Base-by-base conservation (phyloP, 768 basidiomycete genomes). In the Dictyophora rubrovolvata region DNA sequence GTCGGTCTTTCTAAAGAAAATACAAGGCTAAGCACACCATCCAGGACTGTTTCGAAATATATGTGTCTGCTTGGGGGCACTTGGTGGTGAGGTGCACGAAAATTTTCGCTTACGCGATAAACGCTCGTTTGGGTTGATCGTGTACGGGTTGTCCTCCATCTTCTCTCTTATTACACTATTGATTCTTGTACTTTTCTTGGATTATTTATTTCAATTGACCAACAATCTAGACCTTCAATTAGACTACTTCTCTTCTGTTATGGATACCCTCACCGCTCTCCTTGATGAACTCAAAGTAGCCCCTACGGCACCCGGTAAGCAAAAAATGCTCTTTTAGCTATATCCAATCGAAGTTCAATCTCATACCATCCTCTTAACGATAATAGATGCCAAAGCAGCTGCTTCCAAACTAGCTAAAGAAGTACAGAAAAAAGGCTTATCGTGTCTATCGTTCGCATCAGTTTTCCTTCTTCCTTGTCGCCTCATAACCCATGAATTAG, bases 301-400 rank as follows among this genome's bases (percentile, higher is more conserved):
- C 21, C 82, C 84, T 54, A 84, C 84, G 21, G 83, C 78, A 46
- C 81, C 81, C 65, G 83, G 85, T 79, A 56, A 56, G 72, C 65
- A 5, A 37, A 55, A 42, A 34, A 54, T 8, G 59, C 60, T 53
- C 47, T 48, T 18, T 34, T 12, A 42, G 56, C 61, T 48, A 2
- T 12, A 53, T 18, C 17, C 8, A 6, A n/a, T 22, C 47, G 8
- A 2, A 8, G 55, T 22, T n/a, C 20, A 21, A 48, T n/a, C 35
- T 55, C 35, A 16, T 47, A 46, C 42, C 11, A 22, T 55, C 36
- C 22, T 49, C 50, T 55, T 49, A 48, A 49, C 9, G 56, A 57
- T 48, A 51, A n/a, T 65, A 87, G 89, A 91, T 75, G 89, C 88
- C 37, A 91, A 89, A 72, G 87, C 79, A 54, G 89, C 89, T 20